Percentiles rank a stretch among this genome's conserved stretches.
These are phyloP conservation scores for Papiliotrema flavescens DNA, from an alignment of 1,284 basidiomycete genomes.

Conservation along the genomic window DNA sequence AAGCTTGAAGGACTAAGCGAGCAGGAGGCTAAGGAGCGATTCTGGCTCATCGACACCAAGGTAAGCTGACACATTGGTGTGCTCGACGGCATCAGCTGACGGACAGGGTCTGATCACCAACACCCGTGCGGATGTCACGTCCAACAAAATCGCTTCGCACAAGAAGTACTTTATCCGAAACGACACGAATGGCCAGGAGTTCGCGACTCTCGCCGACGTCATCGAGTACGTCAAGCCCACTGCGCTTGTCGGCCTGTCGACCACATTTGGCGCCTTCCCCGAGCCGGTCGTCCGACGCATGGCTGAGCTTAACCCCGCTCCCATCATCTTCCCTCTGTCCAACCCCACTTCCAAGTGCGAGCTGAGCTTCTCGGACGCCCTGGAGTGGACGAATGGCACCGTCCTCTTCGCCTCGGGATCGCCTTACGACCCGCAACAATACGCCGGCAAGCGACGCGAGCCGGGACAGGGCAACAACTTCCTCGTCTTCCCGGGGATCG, in stretches of 20 bases:
- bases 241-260: conserved; percentile 84
- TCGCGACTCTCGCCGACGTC: conserved; percentile 72
- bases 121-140: conserved; percentile 55
- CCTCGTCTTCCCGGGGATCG: conserved; percentile 59
- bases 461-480: conserved; percentile 71
- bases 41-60: conserved; percentile 79
- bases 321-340: conserved; percentile 94
- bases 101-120: conserved; percentile 72
- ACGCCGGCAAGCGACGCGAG: conserved; percentile 61
- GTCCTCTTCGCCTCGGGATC: conserved; percentile 87
- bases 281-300: conserved; percentile 72
- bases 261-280: conserved; percentile 77
- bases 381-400: conserved; percentile 58
- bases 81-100: too few relatives aligned
- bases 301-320: conserved; percentile 69
- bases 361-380: conserved; percentile 69
- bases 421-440: conserved; percentile 68
- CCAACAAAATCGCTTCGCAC: conserved; percentile 69
- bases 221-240: conserved; percentile 85
- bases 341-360: conserved; percentile 85
- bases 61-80: too few relatives aligned
- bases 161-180: conserved; percentile 77
- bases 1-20: conserved; percentile 66
- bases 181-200: conserved; percentile 71
- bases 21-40: conserved; percentile 71